Evolutionary conservation across 768 basidiomycete species (phyloP), one percentile per base, ranked within the genome.

Genomic region (Amanita rimosa): DNA sequence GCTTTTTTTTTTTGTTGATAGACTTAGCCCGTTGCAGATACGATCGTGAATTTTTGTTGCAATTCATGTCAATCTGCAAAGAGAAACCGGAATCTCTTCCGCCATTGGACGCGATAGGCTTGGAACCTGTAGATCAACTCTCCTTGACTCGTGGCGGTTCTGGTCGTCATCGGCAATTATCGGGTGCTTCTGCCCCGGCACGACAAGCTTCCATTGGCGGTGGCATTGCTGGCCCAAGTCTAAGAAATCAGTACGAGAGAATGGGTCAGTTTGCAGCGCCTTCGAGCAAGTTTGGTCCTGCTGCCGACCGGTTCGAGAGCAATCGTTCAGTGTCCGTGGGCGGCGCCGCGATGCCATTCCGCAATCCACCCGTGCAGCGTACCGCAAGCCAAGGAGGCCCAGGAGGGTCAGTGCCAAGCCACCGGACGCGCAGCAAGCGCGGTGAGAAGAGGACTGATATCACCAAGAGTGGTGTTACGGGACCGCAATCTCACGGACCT

Each of bases 1-100:
- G 55, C 38, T 2, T 14, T 10, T 8, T 6, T 39, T 13, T 38
- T 10, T n/a, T n/a, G n/a, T n/a, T n/a, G n/a, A 27, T 40, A 40
- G 31, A 26, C 36, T 27, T 10, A 17, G 44, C 22, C 19, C 49
- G 21, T 43, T 31, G 19, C 53, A 91, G 95, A 59, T 99, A 99
- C 62, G 92, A 97, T 63, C 91, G 94, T 31, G 91, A 94, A 16
- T 99, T 99, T 80, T 76, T 99, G 21, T 67, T 99, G 51, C 95
- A 99, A 62, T 99, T 99, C 70, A 93, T 96, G 88, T 67, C 69
- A 19, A 67, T 95, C 52, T 99, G 96, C 74, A 88, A 81, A 64
- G 95, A 97, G 69, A 94, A 93, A 65, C 95, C 96, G 3, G 91
- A 89, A 47, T 74, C 77, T 48, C 81, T 97, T 22, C 91, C 92